Evolutionary conservation across 306 rosid species (phyloP).

Genomic region (Biancaea sappan): DNA sequence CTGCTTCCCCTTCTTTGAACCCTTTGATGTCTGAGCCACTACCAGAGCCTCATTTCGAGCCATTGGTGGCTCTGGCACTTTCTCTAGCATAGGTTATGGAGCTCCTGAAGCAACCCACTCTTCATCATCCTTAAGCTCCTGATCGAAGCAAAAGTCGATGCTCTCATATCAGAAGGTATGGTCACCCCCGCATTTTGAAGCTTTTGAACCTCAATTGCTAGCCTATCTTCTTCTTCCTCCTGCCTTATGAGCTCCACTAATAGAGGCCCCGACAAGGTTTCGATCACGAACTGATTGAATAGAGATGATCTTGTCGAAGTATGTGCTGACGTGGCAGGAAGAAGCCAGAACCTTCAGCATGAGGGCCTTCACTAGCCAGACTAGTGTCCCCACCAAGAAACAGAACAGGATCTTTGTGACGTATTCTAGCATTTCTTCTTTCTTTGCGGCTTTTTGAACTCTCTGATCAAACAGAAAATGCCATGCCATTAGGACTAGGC

Average conservation of each 20-base stretch:
- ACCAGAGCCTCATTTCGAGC: conserved; percentile 35
- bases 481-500: conserved; percentile 62
- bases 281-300: conserved; percentile 64
- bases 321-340: conserved; percentile 64
- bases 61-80: conserved; percentile 6
- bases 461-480: conserved; percentile 62
- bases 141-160: conserved; percentile 36
- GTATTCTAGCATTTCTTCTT: conserved; percentile 26
- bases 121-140: conserved; percentile 49
- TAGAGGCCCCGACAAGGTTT: conserved; percentile 80
- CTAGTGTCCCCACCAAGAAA: conserved; percentile 51
- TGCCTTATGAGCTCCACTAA: conserved; percentile 53
- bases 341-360: conserved; percentile 71
- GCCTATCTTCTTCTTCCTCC: conserved; percentile 74
- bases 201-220: conserved; percentile 70
- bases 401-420: conserved; percentile 55
- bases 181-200: conserved; percentile 83
- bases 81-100: conserved; percentile 24
- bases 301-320: conserved; percentile 62
- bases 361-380: conserved; percentile 66
- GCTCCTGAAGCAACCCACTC: conserved; percentile 45
- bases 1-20: conserved; percentile 47
- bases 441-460: conserved; percentile 61
- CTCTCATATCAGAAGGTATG: conserved; percentile 72
- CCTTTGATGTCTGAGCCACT: conserved; percentile 31